Percentiles rank a stretch among this genome's conserved stretches.
These are phyloP conservation scores for Aspergillus sergii DNA, from an alignment of 2,329 filamentous ascomycete genomes.

Conservation along the genomic window DNA sequence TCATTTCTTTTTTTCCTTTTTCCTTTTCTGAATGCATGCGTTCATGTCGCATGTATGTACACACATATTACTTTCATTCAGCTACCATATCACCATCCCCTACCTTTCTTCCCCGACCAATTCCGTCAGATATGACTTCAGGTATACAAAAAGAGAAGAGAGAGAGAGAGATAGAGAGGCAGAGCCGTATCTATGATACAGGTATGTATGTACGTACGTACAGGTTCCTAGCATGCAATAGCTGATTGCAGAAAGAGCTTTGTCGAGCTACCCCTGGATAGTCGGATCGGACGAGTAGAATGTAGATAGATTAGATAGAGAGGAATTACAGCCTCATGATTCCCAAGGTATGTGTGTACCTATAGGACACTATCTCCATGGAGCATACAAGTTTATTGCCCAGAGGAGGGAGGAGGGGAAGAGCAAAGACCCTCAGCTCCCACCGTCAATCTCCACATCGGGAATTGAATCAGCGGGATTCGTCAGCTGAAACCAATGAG, in stretches of 20 bases:
- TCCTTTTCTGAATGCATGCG: neutral
- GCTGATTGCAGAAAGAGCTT: neutral
- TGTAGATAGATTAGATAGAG: neutral
- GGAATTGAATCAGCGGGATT: constrained; percentile 2
- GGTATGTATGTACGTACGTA: neutral
- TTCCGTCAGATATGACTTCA: neutral
- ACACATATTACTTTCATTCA: neutral
- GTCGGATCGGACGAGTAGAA: neutral
- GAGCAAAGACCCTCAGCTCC: neutral
- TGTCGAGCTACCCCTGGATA: neutral
- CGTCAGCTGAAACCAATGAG: constrained; percentile 2
- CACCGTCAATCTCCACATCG: neutral
- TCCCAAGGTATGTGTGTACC: neutral
- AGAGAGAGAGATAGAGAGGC: no score
- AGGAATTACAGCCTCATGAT: neutral
- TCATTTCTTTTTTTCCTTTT: neutral
- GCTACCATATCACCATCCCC: neutral
- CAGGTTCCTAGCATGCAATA: neutral
- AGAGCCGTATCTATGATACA: neutral
- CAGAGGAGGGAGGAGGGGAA: neutral
- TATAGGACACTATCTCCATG: neutral
- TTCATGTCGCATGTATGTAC: neutral
- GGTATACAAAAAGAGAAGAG: neutral
- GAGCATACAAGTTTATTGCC: neutral
- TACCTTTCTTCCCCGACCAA: neutral